phyloP scores from a whole-genome alignment of 2,329 filamentous ascomycete genomes.

The Beauveria scarabaeidicola region DNA sequence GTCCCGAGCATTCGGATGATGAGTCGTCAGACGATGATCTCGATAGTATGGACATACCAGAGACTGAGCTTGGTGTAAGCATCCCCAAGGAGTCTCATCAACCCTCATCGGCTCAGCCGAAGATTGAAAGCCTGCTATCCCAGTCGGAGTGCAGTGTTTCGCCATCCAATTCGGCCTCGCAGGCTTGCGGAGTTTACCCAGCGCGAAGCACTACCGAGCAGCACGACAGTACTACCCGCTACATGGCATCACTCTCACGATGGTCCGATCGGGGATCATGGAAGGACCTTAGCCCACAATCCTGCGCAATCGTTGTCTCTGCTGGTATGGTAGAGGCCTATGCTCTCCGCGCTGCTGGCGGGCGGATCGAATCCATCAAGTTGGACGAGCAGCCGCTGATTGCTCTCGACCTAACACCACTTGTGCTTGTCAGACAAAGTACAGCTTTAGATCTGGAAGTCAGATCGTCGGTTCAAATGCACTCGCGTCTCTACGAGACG shows the following conservation, averaged over 20 bases:
- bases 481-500: conserved; percentile 57
- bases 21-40: conserved; percentile 40
- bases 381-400: conserved; percentile 36
- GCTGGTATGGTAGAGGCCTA: conserved; percentile 53
- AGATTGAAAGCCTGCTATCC: conserved; percentile 34
- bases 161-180: conserved; percentile 76
- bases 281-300: conserved; percentile 46
- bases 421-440: conserved; percentile 82
- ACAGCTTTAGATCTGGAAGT: conserved; percentile 92
- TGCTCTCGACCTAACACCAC: conserved; percentile 78
- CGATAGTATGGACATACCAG: conserved; percentile 51
- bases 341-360: conserved; percentile 26
- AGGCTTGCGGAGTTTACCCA: conserved; percentile 51
- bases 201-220: conserved; percentile 17
- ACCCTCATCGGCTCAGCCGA: conserved; percentile 16
- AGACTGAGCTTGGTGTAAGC: conserved; percentile 50
- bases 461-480: conserved; percentile 68
- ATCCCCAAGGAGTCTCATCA: conserved; percentile 30
- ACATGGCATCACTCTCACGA: conserved; percentile 48
- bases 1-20: conserved; percentile 41
- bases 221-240: conserved; percentile 37
- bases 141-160: conserved; percentile 54
- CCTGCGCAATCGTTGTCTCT: conserved; percentile 47
- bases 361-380: conserved; percentile 21
- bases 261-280: conserved; percentile 55